Evolutionary conservation across 805 yeast genomes (phyloP).

Genomic region (Zygosaccharomyces lentus): DNA sequence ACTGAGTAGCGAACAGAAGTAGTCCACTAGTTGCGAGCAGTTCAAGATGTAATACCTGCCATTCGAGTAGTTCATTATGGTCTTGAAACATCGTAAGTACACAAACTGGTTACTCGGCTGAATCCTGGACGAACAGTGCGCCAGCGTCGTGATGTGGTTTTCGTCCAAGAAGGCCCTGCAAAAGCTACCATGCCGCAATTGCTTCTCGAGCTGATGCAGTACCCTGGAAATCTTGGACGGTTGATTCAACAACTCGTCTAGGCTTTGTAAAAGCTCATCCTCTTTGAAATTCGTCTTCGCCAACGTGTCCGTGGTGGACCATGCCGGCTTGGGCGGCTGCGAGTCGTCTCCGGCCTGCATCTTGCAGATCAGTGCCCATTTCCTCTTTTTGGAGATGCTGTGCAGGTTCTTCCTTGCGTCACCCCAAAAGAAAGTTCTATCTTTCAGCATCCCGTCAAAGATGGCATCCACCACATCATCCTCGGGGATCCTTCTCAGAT

Average conservation of each 20-base stretch:
- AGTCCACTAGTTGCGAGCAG: conserved; percentile 12
- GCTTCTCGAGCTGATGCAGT: conserved; percentile 27
- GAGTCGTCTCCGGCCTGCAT: conserved; percentile 11
- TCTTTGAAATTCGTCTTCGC: conserved; percentile 3
- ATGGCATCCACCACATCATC: conserved; percentile 20
- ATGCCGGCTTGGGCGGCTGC: conserved; percentile 2
- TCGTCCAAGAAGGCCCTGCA: conserved; percentile 17
- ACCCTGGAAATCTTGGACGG: conserved; percentile 13
- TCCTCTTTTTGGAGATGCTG: conserved; percentile 23
- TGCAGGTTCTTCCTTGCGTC: conserved; percentile 24
- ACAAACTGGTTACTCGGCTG: conserved; percentile 19
- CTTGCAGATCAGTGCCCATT: conserved; percentile 32
- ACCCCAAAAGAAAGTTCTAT: conserved; percentile 28
- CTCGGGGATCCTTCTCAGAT: conserved; percentile 15
- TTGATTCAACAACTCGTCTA: conserved; percentile 6
- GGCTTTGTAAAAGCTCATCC: conserved; percentile 5
- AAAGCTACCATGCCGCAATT: conserved; percentile 22
- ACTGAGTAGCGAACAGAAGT: conserved; percentile 18
- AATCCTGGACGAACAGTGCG: conserved; percentile 8
- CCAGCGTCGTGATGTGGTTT: conserved; percentile 14
- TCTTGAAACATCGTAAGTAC: conserved; percentile 28
- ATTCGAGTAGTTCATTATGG: conserved; percentile 21
- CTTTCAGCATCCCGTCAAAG: conserved; percentile 23
- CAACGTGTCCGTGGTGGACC: conserved; percentile 7
- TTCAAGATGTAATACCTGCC: conserved; percentile 18